Base-by-base conservation (phyloP, 768 basidiomycete genomes). In the Phaffia tasmanica region DNA sequence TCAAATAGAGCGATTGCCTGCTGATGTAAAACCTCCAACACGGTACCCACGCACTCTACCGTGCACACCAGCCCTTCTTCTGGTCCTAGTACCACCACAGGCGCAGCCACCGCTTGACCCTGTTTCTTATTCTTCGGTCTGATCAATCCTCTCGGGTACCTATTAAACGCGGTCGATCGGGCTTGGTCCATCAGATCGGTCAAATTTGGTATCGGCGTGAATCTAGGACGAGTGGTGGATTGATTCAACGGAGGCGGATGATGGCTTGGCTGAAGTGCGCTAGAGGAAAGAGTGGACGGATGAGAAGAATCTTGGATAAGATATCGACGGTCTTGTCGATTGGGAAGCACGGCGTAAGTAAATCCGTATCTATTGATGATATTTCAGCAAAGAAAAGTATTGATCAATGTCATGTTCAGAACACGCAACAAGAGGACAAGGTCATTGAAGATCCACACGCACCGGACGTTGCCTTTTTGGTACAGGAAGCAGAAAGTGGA, bases 401-500 rank as follows among this genome's bases (percentile, higher is more conserved):
- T 15, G 46, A n/a, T 60, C 19, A 48, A 16, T 14, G 46, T 21
- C 30, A 9, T 21, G 11, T 19, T 8, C 32, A 27, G 60, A 2
- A 7, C 19, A 48, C 6, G 27, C 19, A 54, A 8, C 62, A 32
- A 50, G 15, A 48, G 29, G n/a, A 18, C 23, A 42, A 29, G 8
- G n/a, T 15, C 23, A 47, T 57, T 6, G n/a, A 25, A 21, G 32
- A 30, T 6, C 21, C 16, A 51, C 42, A 68, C 67, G 32, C 21
- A 68, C 62, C 62, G 55, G 30, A 19, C 32, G 11, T 35, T 21
- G 32, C 54, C 57, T 6, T 50, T 32, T 50, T 64, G 57, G 55
- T 59, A 69, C 4, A 69, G 51, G 32, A 69, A 60, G 50, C 57
- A 64, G 67, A 63, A 69, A 32, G 29, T 46, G 30, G 62, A 63